Conservation (phyloP, 1,284 basidiomycete species). For the Trichosporon asahii region DNA sequence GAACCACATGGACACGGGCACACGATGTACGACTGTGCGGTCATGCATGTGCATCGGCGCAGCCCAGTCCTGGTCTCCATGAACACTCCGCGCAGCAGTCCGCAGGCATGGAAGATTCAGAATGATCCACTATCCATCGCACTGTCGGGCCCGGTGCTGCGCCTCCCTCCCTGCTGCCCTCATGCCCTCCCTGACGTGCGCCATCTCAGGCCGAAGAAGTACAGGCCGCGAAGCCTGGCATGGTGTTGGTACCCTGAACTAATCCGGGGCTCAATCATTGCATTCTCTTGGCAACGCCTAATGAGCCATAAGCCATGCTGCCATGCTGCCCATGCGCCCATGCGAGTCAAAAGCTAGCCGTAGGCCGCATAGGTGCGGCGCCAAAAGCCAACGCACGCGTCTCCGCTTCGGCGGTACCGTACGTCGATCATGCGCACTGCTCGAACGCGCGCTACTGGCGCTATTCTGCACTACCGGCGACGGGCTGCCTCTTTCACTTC, state of each 20-base stretch:
- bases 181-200: not conserved
- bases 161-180: not conserved
- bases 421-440: not conserved
- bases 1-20: not conserved
- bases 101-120: constrained; percentile 7
- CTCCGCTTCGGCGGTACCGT: not conserved
- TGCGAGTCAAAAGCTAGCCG: not conserved
- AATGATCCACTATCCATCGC: not conserved
- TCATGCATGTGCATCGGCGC: not conserved
- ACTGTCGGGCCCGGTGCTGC: not conserved
- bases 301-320: not conserved
- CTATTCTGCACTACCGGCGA: not conserved
- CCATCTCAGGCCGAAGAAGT: not conserved
- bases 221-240: not conserved
- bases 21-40: not conserved
- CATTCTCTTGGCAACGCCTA: constrained; percentile 1
- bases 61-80: not conserved
- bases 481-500: not conserved
- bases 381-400: not conserved
- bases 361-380: not conserved
- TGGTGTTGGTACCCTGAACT: not conserved
- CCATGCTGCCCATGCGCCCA: not conserved
- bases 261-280: constrained; percentile 2
- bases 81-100: constrained; percentile 1
- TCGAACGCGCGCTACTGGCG: not conserved